Percentiles rank a stretch among this genome's conserved stretches.
These are phyloP conservation scores for Boletus sp. DNA, from an alignment of 768 basidiomycete species.

Conservation along the genomic window DNA sequence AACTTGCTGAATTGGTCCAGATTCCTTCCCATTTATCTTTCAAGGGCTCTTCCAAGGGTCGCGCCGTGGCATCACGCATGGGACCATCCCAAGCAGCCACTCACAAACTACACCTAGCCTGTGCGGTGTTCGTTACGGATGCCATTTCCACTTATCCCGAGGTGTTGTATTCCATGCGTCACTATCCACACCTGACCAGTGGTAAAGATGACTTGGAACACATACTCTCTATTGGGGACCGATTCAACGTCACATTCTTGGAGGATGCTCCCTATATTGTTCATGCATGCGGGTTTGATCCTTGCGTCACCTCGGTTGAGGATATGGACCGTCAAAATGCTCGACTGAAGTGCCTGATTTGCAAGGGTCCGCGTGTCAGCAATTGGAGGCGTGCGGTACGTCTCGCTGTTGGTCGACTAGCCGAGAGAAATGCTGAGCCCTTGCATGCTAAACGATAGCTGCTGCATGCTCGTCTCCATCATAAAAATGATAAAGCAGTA, in stretches of 20 bases:
- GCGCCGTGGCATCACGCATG: not conserved
- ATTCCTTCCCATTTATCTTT: not conserved
- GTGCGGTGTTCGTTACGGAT: not conserved
- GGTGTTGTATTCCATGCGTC: not conserved
- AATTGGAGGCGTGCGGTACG: conserved; percentile 4
- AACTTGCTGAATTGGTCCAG: conserved; percentile 3
- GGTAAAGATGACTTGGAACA: too few species aligned
- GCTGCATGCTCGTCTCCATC: too few species aligned
- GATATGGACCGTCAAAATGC: conserved; percentile 1
- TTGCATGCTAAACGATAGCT: too few species aligned
- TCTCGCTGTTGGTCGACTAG: not conserved
- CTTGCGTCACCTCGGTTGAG: too few species aligned
- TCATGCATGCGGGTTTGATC: too few species aligned
- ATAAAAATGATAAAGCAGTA: too few species aligned
- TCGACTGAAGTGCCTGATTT: not conserved
- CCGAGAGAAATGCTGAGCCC: not conserved
- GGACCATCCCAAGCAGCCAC: not conserved
- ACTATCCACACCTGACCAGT: too few species aligned
- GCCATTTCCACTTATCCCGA: not conserved
- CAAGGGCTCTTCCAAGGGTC: not conserved
- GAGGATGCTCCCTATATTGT: not conserved
- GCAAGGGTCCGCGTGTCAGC: not conserved
- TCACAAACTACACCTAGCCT: not conserved
- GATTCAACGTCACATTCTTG: not conserved
- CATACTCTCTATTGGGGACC: too few species aligned